Percentiles rank a stretch among this genome's conserved stretches.
Conservation (phyloP, 2,329 filamentous ascomycete genomes). For the Anisogramma anomala region DNA sequence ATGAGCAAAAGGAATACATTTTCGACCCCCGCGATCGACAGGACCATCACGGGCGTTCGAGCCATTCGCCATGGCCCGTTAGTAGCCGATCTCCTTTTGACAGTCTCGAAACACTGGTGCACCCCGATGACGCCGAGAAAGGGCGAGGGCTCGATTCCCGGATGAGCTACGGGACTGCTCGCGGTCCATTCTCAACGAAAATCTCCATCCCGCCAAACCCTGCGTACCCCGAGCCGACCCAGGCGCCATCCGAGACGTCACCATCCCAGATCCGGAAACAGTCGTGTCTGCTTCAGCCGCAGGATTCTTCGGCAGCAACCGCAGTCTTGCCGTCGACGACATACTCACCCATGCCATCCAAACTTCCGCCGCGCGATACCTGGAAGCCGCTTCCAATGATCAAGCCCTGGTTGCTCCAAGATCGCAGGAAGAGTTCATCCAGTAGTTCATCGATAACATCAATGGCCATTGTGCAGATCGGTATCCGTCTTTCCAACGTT, state of each 20-base stretch:
- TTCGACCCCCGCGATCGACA: slow-evolving; percentile 32
- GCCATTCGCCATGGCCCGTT: slow-evolving; percentile 23
- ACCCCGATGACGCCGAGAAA: not conserved
- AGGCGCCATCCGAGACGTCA: slow-evolving; percentile 18
- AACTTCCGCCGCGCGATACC: slow-evolving; percentile 18
- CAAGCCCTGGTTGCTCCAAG: slow-evolving; percentile 28
- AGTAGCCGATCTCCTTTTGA: not conserved
- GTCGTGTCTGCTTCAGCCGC: slow-evolving; percentile 31
- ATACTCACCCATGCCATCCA: slow-evolving; percentile 25
- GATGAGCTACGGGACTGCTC: slow-evolving; percentile 1
- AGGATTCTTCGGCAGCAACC: slow-evolving; percentile 19
- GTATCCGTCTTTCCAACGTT: slow-evolving; percentile 52
- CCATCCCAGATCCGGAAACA: slow-evolving; percentile 24
- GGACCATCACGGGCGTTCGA: slow-evolving; percentile 15
- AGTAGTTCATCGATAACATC: slow-evolving; percentile 52
- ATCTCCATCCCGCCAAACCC: slow-evolving; percentile 17
- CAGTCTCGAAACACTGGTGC: slow-evolving; percentile 6
- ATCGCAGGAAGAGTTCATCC: slow-evolving; percentile 49
- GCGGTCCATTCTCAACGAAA: slow-evolving; percentile 10
- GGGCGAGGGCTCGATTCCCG: not conserved
- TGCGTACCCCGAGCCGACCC: slow-evolving; percentile 19
- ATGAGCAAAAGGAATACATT: slow-evolving; percentile 32
- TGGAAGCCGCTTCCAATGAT: slow-evolving; percentile 35
- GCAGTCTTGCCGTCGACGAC: slow-evolving; percentile 36
- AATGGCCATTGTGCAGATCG: slow-evolving; percentile 60